These are phyloP conservation scores for Physcomitrellopsis africana DNA, from an alignment of 225 moss, liverwort and hornwort species.

Conservation along the genomic window DNA sequence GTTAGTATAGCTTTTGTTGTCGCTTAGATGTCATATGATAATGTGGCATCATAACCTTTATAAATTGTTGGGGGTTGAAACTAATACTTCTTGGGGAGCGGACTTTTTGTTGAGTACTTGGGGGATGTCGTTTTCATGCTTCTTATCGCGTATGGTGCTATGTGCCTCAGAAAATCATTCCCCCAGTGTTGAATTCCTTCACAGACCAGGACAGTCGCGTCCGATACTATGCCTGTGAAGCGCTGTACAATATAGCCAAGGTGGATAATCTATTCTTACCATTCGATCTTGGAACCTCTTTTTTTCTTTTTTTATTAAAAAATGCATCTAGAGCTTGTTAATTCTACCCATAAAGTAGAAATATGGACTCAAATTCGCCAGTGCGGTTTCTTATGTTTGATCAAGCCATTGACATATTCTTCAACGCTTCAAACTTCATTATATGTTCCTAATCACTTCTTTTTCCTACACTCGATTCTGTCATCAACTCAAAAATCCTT, in stretches of 20 bases:
- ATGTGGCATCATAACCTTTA: too few species aligned
- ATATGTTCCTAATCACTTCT: not conserved
- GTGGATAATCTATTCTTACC: constrained; percentile 38
- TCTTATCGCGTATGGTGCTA: too few species aligned
- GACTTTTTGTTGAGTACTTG: not conserved
- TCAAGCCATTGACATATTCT: not conserved
- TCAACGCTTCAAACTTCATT: not conserved
- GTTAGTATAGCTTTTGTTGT: constrained; percentile 39
- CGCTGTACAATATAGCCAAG: constrained; percentile 98
- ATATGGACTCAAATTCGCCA: constrained; percentile 6
- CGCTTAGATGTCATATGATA: not conserved
- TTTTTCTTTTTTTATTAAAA: constrained; percentile 11
- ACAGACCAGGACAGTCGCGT: constrained; percentile 94
- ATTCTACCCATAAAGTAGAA: constrained; percentile 1
- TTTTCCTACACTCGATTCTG: too few species aligned
- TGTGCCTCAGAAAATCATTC: too few species aligned
- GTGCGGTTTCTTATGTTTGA: not conserved
- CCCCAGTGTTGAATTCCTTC: constrained; percentile 65
- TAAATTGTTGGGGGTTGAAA: too few species aligned
- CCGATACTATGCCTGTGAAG: constrained; percentile 95
- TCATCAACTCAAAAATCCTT: not conserved
- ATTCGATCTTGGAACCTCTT: constrained; percentile 11
- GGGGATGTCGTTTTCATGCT: constrained; percentile 6
- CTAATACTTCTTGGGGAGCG: not conserved
- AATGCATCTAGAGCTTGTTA: constrained; percentile 13